Percentiles rank a stretch among this genome's conserved stretches.
These are phyloP conservation scores for Kodamaea leandrae DNA, from an alignment of 805 yeast species.

Conservation along the genomic window DNA sequence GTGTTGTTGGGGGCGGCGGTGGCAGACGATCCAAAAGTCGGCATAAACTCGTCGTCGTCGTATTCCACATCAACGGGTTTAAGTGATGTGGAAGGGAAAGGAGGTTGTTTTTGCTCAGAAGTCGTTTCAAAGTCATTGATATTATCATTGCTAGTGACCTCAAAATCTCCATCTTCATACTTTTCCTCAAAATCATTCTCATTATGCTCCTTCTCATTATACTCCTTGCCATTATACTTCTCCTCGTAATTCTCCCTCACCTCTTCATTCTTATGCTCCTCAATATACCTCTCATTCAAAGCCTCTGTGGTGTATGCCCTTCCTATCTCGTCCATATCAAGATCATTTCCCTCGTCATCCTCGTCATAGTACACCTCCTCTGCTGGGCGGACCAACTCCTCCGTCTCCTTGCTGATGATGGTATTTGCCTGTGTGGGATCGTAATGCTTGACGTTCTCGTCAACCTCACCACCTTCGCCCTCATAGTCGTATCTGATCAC, in stretches of 20 bases:
- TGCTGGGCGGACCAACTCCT: slow-evolving; percentile 19
- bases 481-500: slow-evolving; percentile 36
- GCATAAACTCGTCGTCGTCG: slow-evolving; percentile 44
- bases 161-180: slow-evolving; percentile 7
- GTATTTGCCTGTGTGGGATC: slow-evolving; percentile 9
- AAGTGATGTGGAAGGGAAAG: too few relatives aligned
- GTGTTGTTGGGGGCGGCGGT: slow-evolving; percentile 48
- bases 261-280: slow-evolving; percentile 21
- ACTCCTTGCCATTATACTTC: neutral
- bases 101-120: slow-evolving; percentile 32
- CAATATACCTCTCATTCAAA: slow-evolving; percentile 23
- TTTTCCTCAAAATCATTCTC: slow-evolving; percentile 7
- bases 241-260: neutral
- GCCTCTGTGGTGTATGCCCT: slow-evolving; percentile 29
- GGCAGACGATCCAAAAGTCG: slow-evolving; percentile 50
- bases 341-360: slow-evolving; percentile 40
- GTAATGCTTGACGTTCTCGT: slow-evolving; percentile 11
- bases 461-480: slow-evolving; percentile 24
- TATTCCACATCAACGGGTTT: neutral
- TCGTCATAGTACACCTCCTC: slow-evolving; percentile 36
- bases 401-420: slow-evolving; percentile 13
- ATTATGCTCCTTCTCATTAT: slow-evolving; percentile 5
- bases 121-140: slow-evolving; percentile 10
- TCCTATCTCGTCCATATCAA: slow-evolving; percentile 31
- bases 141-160: slow-evolving; percentile 5